Conservation (phyloP, 345 rosid species). For the Gossypium turneri region DNA sequence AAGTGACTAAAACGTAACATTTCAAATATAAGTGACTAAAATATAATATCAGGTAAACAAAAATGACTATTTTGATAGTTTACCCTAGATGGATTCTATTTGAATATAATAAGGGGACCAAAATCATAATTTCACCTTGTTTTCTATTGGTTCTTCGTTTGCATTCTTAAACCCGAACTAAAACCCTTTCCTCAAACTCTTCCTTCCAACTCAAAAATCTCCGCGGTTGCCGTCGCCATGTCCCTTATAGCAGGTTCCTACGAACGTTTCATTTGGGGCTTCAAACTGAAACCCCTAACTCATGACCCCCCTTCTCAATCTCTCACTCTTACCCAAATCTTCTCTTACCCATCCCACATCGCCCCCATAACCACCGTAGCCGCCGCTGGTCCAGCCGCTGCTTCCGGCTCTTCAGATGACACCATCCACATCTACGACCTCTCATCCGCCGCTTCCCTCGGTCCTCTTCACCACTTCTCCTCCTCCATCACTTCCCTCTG, state of each 20-base stretch:
- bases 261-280: conserved; percentile 86
- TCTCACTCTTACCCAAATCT: conserved; percentile 59
- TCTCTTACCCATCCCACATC: conserved; percentile 88
- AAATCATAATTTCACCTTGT: neutral
- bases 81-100: no score
- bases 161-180: neutral
- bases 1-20: no score
- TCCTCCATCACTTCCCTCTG: conserved; percentile 72
- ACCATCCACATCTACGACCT: conserved; percentile 85
- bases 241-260: conserved; percentile 84
- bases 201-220: neutral
- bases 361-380: conserved; percentile 77
- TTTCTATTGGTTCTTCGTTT: neutral
- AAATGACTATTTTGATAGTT: no score
- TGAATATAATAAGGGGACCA: neutral
- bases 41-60: no score
- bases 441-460: conserved; percentile 75
- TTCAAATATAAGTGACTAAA: no score
- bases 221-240: conserved; percentile 28
- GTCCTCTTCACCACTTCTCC: conserved; percentile 64
- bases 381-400: conserved; percentile 73
- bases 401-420: conserved; percentile 79
- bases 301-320: conserved; percentile 26
- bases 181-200: conserved; percentile 2
- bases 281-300: conserved; percentile 58